phyloP scores from a whole-genome alignment of 2,329 filamentous ascomycete genomes.

The Thielaviopsis populi region DNA sequence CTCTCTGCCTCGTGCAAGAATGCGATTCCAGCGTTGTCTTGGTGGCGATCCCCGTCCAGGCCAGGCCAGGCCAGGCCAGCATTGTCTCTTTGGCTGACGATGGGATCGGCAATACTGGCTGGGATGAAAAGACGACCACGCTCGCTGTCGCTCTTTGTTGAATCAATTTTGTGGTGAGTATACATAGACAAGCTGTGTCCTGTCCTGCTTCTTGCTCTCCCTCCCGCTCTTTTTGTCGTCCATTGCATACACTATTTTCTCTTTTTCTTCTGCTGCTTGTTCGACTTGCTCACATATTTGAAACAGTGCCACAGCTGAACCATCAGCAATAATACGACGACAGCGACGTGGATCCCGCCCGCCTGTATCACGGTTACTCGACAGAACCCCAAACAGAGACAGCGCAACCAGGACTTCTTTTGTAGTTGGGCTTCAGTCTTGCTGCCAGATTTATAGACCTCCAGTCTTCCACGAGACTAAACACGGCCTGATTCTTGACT shows the following conservation, averaged over 20 bases:
- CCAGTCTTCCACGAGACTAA: background rate
- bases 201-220: background rate
- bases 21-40: background rate
- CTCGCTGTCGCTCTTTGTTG: too few relatives aligned
- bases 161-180: background rate
- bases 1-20: background rate
- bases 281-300: background rate
- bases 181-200: background rate
- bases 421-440: background rate
- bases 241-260: background rate
- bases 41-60: background rate
- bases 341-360: background rate
- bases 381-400: background rate
- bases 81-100: background rate
- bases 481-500: background rate
- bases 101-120: background rate
- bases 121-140: background rate
- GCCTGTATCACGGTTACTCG: background rate
- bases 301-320: background rate
- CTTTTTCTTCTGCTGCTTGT: background rate
- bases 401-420: background rate
- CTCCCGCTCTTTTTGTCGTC: background rate
- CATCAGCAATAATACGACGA: background rate
- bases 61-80: background rate
- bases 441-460: background rate